These are phyloP conservation scores for Clonostachys solani DNA, from an alignment of 2,329 filamentous ascomycete species.

Conservation along the genomic window DNA sequence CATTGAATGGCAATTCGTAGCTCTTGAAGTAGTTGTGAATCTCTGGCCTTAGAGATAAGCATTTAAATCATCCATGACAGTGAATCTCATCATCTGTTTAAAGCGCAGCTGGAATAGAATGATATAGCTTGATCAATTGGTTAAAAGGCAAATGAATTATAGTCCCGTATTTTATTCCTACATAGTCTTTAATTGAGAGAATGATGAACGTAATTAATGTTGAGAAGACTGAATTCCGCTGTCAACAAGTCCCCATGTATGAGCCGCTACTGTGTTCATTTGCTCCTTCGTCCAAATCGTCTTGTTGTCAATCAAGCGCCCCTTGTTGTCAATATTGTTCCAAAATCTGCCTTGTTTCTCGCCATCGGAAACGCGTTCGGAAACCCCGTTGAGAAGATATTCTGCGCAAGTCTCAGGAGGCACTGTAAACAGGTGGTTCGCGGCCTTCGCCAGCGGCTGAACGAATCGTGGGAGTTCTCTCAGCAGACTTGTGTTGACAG, in stretches of 20 bases:
- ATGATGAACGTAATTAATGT: no score
- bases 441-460: slow-evolving; percentile 4
- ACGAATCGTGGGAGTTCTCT: slow-evolving; percentile 22
- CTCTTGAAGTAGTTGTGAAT: no score
- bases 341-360: slow-evolving; percentile 14
- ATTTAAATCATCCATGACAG: no score
- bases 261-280: slow-evolving; percentile 15
- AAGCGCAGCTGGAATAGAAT: no score
- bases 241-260: slow-evolving; percentile 23
- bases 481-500: slow-evolving; percentile 25
- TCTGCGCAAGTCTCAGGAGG: slow-evolving; percentile 19
- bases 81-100: no score
- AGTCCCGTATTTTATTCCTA: no score
- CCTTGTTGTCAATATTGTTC: slow-evolving; percentile 20
- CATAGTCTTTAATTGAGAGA: no score
- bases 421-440: slow-evolving; percentile 11
- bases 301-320: slow-evolving; percentile 15
- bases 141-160: no score
- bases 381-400: slow-evolving; percentile 14
- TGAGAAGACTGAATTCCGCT: slow-evolving; percentile 3
- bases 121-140: no score
- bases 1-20: no score
- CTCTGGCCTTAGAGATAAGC: no score
- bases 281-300: slow-evolving; percentile 17
- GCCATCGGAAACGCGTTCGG: slow-evolving; percentile 7